Percentiles rank a stretch among this genome's conserved stretches.
Evolutionary conservation across 768 basidiomycete genomes (phyloP).

Genomic region (Scleroderma citrinum): DNA sequence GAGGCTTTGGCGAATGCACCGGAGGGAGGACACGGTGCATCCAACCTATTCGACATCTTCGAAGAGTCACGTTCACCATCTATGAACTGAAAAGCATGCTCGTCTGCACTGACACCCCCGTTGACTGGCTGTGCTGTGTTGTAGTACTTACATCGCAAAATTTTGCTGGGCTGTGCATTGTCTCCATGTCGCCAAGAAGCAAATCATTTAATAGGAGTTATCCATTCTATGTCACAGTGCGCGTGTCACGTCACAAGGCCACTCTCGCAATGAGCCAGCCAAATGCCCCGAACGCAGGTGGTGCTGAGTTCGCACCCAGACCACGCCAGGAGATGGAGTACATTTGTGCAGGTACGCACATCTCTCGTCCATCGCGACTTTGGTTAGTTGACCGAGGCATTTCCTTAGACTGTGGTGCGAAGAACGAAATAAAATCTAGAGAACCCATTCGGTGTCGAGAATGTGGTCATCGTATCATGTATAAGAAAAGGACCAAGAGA

Average conservation of each 20-base stretch:
- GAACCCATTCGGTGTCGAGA: conserved; percentile 95
- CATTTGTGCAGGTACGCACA: conserved; percentile 67
- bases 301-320: conserved; percentile 30
- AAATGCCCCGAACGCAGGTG: conserved; percentile 26
- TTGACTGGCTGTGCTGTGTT: no score
- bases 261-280: conserved; percentile 35
- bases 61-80: no score
- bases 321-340: conserved; percentile 72
- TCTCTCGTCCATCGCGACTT: conserved; percentile 1
- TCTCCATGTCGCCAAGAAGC: no score
- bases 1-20: no score
- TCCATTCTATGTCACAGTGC: conserved; percentile 3
- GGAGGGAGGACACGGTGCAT: no score
- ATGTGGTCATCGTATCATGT: conserved; percentile 98
- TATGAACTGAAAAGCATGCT: no score
- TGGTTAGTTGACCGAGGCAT: conserved; percentile 8
- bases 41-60: no score
- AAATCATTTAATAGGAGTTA: no score
- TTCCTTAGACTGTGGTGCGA: conserved; percentile 76
- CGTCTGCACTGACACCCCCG: no score
- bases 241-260: conserved; percentile 14
- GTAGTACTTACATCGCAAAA: no score
- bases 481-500: conserved; percentile 92
- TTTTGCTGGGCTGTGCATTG: no score
- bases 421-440: conserved; percentile 84